These are phyloP conservation scores for Diplocarpon rosae DNA, from an alignment of 2,329 filamentous ascomycete species.

Conservation along the genomic window DNA sequence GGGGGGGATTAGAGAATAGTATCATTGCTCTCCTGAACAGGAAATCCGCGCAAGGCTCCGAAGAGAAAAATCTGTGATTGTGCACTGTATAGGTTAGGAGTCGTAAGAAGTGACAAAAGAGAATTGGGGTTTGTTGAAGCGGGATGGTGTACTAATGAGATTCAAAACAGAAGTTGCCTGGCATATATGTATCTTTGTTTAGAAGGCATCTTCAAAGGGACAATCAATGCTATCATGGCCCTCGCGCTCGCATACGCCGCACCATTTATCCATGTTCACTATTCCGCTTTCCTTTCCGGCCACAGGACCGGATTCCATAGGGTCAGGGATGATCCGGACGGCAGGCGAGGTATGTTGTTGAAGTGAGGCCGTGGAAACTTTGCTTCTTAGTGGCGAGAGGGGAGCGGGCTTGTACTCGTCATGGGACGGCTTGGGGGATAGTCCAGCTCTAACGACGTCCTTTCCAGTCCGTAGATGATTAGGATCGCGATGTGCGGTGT, in stretches of 20 bases:
- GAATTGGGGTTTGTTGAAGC: neutral
- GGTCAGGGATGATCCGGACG: conserved; percentile 44
- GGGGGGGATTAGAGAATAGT: conserved; percentile 16
- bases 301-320: conserved; percentile 55
- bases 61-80: neutral
- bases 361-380: conserved; percentile 21
- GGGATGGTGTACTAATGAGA: neutral
- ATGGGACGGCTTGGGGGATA: conserved; percentile 28
- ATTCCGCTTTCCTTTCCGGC: conserved; percentile 70
- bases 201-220: conserved; percentile 76
- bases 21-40: conserved; percentile 20
- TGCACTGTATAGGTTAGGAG: no score
- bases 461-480: conserved; percentile 26
- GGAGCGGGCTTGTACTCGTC: conserved; percentile 43
- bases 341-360: conserved; percentile 30
- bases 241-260: conserved; percentile 89
- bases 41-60: conserved; percentile 13
- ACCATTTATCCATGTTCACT: conserved; percentile 85
- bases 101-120: neutral
- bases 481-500: conserved; percentile 5
- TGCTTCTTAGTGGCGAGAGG: conserved; percentile 40
- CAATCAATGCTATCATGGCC: conserved; percentile 95
- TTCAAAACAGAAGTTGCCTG: neutral
- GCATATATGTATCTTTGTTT: conserved; percentile 11
- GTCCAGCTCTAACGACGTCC: conserved; percentile 30